Base-by-base conservation (phyloP, 202 grass and related monocot genomes). In the Setaria italica region DNA sequence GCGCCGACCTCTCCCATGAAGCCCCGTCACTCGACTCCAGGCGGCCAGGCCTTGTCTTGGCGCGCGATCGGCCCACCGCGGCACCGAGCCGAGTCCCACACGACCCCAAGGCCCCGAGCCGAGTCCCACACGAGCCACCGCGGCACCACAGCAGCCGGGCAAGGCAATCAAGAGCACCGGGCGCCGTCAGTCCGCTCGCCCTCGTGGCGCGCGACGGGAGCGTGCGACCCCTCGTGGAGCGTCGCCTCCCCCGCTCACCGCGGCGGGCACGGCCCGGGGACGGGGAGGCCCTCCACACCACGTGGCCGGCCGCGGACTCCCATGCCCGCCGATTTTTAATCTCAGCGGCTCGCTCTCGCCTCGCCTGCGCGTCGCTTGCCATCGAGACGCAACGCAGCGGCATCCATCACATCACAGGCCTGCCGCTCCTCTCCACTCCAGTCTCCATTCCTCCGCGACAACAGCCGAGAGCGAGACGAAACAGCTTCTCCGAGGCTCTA, bases 221-320 rank as follows among this genome's bases (percentile, higher is more conserved):
- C 83, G 74, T 62, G 83, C 74, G 7, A 53, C 42, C n/a, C 66
- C 84, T 86, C 84, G 84, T 78, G 76, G 67, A 60, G 19, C 65
- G 84, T 50, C 1, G 65, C 74, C 64, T 67, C 49, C 72, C 9
- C 32, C 45, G 57, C 82, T 15, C 46, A 46, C 79, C 79, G 1
- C 33, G 51, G 49, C 25, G 71, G 47, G 11, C 46, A 20, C 79
- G 50, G 65, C 79, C 6, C 12, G 67, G 41, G 47, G 21, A 21
- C 19, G 20, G 17, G 17, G 53, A 30, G 3, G 1, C 54, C 55
- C 70, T 13, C 4, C 62, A 0, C 39, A 9, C 9, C 74, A 60
- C 56, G 69, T 74, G 81, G 15, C 66, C 21, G n/a, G 2, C 65
- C 75, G 20, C 25, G 41, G 21, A 0, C 60, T 57, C 35, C 62